These are phyloP conservation scores for Kalanchoe fedtschenkoi DNA, from an alignment of 164 flowering plant genomes.

Conservation along the genomic window DNA sequence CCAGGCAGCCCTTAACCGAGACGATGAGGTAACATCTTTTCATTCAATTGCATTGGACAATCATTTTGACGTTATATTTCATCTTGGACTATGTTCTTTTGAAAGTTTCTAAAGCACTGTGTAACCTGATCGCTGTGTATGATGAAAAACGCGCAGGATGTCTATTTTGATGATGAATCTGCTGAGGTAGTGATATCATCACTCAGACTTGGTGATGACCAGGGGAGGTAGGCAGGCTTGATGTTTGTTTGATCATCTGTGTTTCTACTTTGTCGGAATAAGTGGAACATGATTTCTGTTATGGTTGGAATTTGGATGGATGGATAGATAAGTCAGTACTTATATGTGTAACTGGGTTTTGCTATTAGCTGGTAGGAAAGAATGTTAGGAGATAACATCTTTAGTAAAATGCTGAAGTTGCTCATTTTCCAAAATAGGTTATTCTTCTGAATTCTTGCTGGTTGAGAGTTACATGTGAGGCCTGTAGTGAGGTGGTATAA, in stretches of 20 bases:
- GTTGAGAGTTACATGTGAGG: too few species aligned
- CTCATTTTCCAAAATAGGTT: too few species aligned
- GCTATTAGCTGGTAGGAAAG: not conserved
- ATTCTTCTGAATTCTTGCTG: too few species aligned
- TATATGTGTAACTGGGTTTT: too few species aligned
- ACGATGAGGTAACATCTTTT: constrained; percentile 61
- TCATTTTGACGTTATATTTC: not conserved
- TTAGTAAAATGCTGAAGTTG: too few species aligned
- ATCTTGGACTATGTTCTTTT: not conserved
- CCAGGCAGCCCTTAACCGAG: constrained; percentile 61
- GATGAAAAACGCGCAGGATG: constrained; percentile 48
- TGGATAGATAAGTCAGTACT: too few species aligned
- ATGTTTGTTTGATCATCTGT: not conserved
- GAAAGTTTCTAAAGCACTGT: not conserved
- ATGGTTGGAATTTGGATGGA: not conserved
- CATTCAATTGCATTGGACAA: not conserved
- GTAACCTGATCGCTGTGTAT: not conserved
- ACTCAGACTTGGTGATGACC: constrained; percentile 85
- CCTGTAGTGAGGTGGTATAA: too few species aligned
- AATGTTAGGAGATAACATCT: not conserved
- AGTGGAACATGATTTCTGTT: not conserved
- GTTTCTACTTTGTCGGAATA: not conserved
- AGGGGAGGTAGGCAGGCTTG: constrained; percentile 57
- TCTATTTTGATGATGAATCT: constrained; percentile 91
- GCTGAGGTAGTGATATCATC: constrained; percentile 98